Conservation (phyloP, 164 flowering plant species). For the Pachysandra terminalis region DNA sequence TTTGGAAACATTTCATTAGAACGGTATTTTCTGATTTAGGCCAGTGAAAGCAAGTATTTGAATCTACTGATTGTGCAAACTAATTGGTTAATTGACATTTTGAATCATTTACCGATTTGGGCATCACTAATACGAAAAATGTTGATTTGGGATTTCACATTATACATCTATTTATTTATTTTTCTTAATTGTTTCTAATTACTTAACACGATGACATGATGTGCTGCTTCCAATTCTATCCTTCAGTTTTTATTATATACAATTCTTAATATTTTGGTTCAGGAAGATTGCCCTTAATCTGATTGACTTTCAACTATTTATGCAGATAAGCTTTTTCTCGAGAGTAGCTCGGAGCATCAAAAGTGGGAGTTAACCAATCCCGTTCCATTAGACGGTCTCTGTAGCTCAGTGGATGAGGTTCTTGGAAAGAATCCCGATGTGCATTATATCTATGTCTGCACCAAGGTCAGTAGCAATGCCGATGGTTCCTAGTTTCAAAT, state of each 20-base stretch:
- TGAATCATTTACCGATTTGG: no score
- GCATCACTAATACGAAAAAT: no score
- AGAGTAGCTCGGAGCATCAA: conserved; percentile 28
- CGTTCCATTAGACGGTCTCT: conserved; percentile 51
- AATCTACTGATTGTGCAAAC: no score
- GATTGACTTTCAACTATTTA: conserved; percentile 7
- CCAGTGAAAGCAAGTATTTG: no score
- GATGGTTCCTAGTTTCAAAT: not conserved
- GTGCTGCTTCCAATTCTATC: not conserved
- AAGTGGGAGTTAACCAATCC: conserved; percentile 58
- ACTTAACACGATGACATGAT: no score
- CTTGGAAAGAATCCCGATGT: conserved; percentile 65
- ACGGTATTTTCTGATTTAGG: no score
- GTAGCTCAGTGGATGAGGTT: conserved; percentile 37
- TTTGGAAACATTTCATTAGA: no score
- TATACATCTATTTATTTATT: no score
- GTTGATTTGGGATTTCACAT: no score
- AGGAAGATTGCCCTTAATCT: no score
- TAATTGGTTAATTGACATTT: no score
- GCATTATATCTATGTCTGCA: conserved; percentile 77
- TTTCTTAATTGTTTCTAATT: no score
- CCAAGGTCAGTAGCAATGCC: conserved; percentile 43
- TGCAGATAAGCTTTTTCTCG: conserved; percentile 56
- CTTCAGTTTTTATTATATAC: not conserved
- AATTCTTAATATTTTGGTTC: not conserved